Evolutionary conservation across 805 yeast genomes (phyloP).

Genomic region (Hermanozyma aechmeae): DNA sequence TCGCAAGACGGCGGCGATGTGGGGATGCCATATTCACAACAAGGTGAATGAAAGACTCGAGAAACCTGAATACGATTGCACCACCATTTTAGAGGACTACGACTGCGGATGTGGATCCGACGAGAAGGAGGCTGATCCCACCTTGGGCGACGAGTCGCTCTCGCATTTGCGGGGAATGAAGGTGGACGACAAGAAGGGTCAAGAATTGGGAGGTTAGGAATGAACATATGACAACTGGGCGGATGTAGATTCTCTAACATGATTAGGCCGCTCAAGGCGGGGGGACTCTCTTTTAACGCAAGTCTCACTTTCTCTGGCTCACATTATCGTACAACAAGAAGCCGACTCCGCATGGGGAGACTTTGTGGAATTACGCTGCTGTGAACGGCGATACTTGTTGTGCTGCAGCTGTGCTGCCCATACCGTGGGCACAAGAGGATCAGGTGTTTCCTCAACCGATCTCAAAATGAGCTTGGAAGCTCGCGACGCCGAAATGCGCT

Average conservation of each 20-base stretch:
- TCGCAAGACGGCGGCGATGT: conserved; percentile 74
- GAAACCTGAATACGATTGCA: conserved; percentile 75
- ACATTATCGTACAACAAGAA: no score
- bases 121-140: conserved; percentile 41
- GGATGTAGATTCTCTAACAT: no score
- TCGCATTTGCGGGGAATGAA: conserved; percentile 36
- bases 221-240: conserved; percentile 1
- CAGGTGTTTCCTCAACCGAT: conserved; percentile 34
- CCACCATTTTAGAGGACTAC: conserved; percentile 77
- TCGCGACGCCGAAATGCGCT: conserved; percentile 56
- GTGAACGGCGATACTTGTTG: conserved; percentile 28
- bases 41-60: conserved; percentile 66
- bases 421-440: conserved; percentile 35
- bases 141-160: conserved; percentile 23
- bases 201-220: conserved; percentile 33
- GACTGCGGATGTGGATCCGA: conserved; percentile 93
- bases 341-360: no score
- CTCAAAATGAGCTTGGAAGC: conserved; percentile 43
- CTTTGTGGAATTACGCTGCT: no score
- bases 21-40: conserved; percentile 96
- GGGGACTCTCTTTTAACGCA: no score
- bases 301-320: no score
- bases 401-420: conserved; percentile 30
- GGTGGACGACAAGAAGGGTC: conserved; percentile 37
- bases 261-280: no score